phyloP scores from a whole-genome alignment of 2,329 filamentous ascomycete species.

The Aspergillus neoniger region DNA sequence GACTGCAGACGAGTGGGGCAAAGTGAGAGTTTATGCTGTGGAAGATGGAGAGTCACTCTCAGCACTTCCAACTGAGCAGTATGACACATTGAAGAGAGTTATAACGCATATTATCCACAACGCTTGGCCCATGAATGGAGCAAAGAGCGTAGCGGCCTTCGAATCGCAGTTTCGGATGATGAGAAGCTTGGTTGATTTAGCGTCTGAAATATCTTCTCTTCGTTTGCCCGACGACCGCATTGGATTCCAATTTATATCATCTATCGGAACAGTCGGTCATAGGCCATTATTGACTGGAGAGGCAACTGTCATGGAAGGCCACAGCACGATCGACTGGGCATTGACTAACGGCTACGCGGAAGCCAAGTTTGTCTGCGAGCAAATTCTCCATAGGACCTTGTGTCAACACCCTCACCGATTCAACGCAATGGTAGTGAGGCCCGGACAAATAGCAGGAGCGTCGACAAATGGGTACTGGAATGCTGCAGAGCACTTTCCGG shows the following conservation, averaged over 20 bases:
- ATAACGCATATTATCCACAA: constrained; percentile 52
- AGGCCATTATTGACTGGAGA: constrained; percentile 28
- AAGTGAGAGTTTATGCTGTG: constrained; percentile 51
- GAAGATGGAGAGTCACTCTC: constrained; percentile 53
- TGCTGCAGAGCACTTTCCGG: constrained; percentile 52
- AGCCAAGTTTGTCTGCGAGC: constrained; percentile 55
- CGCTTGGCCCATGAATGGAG: constrained; percentile 33
- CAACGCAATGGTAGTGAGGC: constrained; percentile 47
- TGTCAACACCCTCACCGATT: constrained; percentile 47
- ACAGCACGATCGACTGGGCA: constrained; percentile 41
- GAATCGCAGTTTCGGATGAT: constrained; percentile 46
- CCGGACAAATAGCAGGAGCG: constrained; percentile 58
- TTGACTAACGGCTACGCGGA: constrained; percentile 55
- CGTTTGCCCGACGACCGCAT: constrained; percentile 17
- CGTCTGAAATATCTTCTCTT: constrained; percentile 32
- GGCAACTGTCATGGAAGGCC: constrained; percentile 47
- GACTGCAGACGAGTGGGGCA: constrained; percentile 25
- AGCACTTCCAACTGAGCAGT: constrained; percentile 47
- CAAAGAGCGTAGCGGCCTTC: constrained; percentile 20
- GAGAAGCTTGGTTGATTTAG: constrained; percentile 53
- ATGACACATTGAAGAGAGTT: constrained; percentile 38
- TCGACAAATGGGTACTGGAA: constrained; percentile 58
- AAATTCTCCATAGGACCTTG: constrained; percentile 53
- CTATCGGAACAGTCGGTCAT: constrained; percentile 44
- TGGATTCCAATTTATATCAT: constrained; percentile 47